phyloP scores from a whole-genome alignment of 805 yeast genomes.

The Yarrowia sp. region DNA sequence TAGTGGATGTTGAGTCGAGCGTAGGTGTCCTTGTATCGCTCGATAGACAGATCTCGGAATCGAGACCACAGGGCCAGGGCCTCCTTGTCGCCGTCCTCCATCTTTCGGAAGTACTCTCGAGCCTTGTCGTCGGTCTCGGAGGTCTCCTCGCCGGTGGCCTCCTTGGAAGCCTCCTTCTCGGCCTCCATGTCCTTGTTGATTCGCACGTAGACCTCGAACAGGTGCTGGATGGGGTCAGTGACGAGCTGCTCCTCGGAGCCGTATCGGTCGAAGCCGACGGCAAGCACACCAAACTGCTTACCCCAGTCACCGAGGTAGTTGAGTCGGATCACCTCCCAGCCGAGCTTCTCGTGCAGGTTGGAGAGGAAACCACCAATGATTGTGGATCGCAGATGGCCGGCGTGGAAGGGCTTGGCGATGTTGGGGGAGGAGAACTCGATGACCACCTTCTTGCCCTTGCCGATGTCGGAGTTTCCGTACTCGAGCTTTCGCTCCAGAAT shows the following conservation, averaged over 20 bases:
- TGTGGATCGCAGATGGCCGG: constrained; percentile 97
- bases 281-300: constrained; percentile 93
- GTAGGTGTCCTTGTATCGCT: constrained; percentile 80
- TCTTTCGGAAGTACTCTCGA: constrained; percentile 76
- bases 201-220: constrained; percentile 89
- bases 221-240: constrained; percentile 85
- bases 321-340: constrained; percentile 89
- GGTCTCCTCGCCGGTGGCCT: constrained; percentile 49
- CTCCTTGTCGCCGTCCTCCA: constrained; percentile 90
- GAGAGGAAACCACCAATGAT: constrained; percentile 95
- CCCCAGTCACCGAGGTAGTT: constrained; percentile 99
- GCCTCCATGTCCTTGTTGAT: constrained; percentile 72
- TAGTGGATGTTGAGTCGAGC: constrained; percentile 86
- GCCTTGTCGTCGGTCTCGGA: constrained; percentile 76
- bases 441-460: constrained; percentile 64
- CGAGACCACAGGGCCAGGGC: constrained; percentile 78
- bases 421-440: constrained; percentile 97
- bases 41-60: constrained; percentile 89
- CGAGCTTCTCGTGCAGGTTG: constrained; percentile 83
- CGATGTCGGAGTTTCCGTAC: constrained; percentile 76
- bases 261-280: constrained; percentile 84
- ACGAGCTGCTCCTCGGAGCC: constrained; percentile 74
- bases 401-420: constrained; percentile 99
- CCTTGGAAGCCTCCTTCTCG: constrained; percentile 54
- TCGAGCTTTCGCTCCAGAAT: constrained; percentile 54